A percentile compares a stretch with the other conserved stretches of the same genome.
Conservation (phyloP, 176 grass and related monocot species). For the Oryza coarctata region DNA sequence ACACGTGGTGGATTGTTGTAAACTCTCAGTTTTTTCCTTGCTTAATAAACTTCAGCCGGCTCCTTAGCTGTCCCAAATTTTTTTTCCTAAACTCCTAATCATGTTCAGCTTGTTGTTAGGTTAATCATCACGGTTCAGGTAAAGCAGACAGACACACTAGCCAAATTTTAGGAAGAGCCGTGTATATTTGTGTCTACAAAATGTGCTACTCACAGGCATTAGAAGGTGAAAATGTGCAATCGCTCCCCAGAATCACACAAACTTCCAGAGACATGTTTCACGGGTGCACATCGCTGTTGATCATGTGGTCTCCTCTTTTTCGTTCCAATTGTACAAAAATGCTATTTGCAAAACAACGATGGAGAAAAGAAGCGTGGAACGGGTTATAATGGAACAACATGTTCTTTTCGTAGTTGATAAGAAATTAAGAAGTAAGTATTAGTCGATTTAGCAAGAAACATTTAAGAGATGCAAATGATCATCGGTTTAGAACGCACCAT, state of each 20-base stretch:
- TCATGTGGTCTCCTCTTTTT: neutral
- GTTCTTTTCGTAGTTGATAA: neutral
- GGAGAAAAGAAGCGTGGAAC: neutral
- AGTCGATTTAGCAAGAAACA: neutral
- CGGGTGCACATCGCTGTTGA: neutral
- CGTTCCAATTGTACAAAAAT: neutral
- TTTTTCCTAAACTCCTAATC: too few species aligned
- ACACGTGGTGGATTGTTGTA: too few species aligned
- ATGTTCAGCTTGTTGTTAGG: neutral
- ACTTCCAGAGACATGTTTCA: neutral
- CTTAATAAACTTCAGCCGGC: too few species aligned
- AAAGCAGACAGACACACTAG: neutral
- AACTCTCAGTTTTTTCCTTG: too few species aligned
- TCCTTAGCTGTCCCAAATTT: too few species aligned
- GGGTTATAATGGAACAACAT: neutral
- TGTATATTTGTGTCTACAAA: slow-evolving; percentile 5
- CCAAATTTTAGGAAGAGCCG: neutral
- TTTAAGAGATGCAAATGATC: neutral
- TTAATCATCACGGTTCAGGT: neutral
- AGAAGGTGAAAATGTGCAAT: neutral
- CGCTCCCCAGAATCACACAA: neutral
- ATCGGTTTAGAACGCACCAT: neutral
- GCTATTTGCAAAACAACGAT: neutral
- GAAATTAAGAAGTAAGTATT: neutral
- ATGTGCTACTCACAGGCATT: neutral